Base-by-base conservation (phyloP, 495 filamentous ascomycete species). In the Xylona heveae region DNA sequence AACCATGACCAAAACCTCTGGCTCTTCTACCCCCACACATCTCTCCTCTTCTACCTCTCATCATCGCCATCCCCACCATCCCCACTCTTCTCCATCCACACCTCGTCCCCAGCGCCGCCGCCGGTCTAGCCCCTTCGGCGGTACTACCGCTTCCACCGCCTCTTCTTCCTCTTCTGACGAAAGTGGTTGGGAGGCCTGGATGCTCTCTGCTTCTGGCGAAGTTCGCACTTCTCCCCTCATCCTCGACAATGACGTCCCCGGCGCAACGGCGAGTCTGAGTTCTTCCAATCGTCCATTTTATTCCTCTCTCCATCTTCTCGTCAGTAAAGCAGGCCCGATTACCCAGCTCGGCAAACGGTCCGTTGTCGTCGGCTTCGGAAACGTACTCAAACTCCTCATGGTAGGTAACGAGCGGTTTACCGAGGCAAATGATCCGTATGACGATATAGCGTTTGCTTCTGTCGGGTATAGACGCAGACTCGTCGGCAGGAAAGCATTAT, bases 281-380 rank as follows among this genome's bases (percentile, higher is more conserved):
- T n/a, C n/a, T n/a, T n/a, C n/a, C n/a, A n/a, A n/a, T n/a, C n/a
- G n/a, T n/a, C n/a, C n/a, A n/a, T n/a, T n/a, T n/a, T n/a, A n/a
- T n/a, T n/a, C n/a, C n/a, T n/a, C n/a, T n/a, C n/a, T n/a, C n/a
- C n/a, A 46, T 19, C 53, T 81, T 3, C 57, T 75, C 24, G 68
- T 77, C 10, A 58, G 58, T 10, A 54, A 52, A 31, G 47, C 66
- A 0, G 75, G 75, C 0, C 72, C 73, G 0, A 62, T 74, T 36
- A 48, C 53, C 4, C 54, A 55, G 33, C 44, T 75, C 4, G 72
- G 74, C 4, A 56, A 58, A 12, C 43, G 55, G 28, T 68, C 61
- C 28, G 55, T 78, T 9, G 74, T 68, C 1, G 59, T 81, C 1
- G 71, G 60, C 0, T 64, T 77, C 22, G 76, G 72, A 6, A 73